These are phyloP conservation scores for Penicillium cosmopolitanum DNA, from an alignment of 495 filamentous ascomycete genomes.

Conservation along the genomic window DNA sequence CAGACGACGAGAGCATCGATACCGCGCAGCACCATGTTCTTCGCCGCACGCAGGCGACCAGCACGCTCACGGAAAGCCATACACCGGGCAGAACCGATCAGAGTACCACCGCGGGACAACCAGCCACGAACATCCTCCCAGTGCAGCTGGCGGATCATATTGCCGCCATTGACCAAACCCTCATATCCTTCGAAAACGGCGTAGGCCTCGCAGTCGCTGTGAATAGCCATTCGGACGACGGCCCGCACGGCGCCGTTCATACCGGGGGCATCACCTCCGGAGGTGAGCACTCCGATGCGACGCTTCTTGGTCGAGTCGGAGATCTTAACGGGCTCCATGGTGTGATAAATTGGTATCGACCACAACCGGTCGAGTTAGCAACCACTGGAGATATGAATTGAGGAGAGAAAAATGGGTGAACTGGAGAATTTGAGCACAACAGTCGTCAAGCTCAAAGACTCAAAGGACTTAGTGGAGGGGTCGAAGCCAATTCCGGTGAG, in stretches of 20 bases:
- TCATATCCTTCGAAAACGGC: slow-evolving; percentile 96
- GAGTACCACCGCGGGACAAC: slow-evolving; percentile 90
- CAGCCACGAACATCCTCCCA: slow-evolving; percentile 98
- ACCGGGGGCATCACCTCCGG: slow-evolving; percentile 94
- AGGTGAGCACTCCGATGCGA: slow-evolving; percentile 93
- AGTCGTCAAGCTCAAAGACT: slow-evolving; percentile 15
- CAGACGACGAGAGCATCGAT: slow-evolving; percentile 97
- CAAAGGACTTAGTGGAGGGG: slow-evolving; percentile 30
- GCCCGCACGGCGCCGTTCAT: slow-evolving; percentile 97
- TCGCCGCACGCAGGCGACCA: slow-evolving; percentile 81
- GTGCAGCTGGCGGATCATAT: slow-evolving; percentile 81
- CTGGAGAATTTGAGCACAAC: background rate
- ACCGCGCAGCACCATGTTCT: slow-evolving; percentile 89
- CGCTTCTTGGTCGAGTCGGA: slow-evolving; percentile 61
- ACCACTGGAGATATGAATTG: slow-evolving; percentile 12
- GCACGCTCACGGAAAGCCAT: slow-evolving; percentile 84
- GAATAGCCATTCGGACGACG: slow-evolving; percentile 89
- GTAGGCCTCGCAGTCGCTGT: slow-evolving; percentile 83
- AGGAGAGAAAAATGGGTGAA: slow-evolving; percentile 17
- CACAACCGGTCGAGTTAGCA: slow-evolving; percentile 19
- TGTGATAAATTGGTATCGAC: slow-evolving; percentile 22
- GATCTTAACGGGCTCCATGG: slow-evolving; percentile 40
- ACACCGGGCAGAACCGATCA: slow-evolving; percentile 95
- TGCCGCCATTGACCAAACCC: slow-evolving; percentile 86
- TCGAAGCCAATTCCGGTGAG: slow-evolving; percentile 46